Conservation (phyloP, 495 filamentous ascomycete genomes). For the Cairneyella variabilis region DNA sequence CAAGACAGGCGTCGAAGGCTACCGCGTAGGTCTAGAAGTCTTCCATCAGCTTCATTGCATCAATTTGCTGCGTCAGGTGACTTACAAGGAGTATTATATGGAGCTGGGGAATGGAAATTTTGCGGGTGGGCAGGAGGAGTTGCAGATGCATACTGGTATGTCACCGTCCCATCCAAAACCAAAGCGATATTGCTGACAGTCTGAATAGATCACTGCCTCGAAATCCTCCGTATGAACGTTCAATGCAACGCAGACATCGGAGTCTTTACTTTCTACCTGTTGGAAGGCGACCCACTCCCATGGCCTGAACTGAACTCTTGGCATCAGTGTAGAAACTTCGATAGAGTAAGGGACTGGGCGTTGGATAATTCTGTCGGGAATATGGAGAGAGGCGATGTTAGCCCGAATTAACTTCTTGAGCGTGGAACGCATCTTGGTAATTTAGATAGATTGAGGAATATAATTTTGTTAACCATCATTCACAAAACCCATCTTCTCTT, state of each 20-base stretch:
- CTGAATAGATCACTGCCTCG: slow-evolving; percentile 45
- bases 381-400: slow-evolving; percentile 25
- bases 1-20: slow-evolving; percentile 44
- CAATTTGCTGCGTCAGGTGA: slow-evolving; percentile 44
- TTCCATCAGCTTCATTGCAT: slow-evolving; percentile 56
- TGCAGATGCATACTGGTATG: slow-evolving; percentile 33
- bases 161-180: neutral
- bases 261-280: slow-evolving; percentile 45
- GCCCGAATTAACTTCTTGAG: slow-evolving; percentile 7
- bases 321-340: slow-evolving; percentile 48
- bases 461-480: neutral
- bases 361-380: slow-evolving; percentile 44
- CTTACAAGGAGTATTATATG: slow-evolving; percentile 46
- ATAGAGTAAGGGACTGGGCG: slow-evolving; percentile 44
- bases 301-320: slow-evolving; percentile 46
- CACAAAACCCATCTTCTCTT: too few species aligned
- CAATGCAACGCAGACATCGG: slow-evolving; percentile 48
- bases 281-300: slow-evolving; percentile 34
- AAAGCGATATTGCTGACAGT: neutral
- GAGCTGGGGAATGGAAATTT: slow-evolving; percentile 32
- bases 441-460: too few species aligned
- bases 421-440: too few species aligned
- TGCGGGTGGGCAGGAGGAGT: slow-evolving; percentile 22
- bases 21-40: slow-evolving; percentile 49
- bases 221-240: slow-evolving; percentile 44